A percentile compares a stretch with the other conserved stretches of the same genome.
These are phyloP conservation scores for Termitomyces sp. DNA, from an alignment of 768 basidiomycete species.

Conservation along the genomic window DNA sequence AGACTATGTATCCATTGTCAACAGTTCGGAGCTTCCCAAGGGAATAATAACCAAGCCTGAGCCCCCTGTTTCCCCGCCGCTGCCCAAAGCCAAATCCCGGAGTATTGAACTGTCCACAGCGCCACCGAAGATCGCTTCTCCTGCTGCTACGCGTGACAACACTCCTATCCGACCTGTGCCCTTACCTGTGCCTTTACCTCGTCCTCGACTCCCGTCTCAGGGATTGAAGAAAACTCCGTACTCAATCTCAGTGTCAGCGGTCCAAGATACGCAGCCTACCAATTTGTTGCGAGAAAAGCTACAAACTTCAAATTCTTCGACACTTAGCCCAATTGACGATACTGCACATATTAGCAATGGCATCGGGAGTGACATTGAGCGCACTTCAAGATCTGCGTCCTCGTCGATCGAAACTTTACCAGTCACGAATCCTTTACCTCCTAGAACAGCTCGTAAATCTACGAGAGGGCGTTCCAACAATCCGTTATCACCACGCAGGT, in stretches of 20 bases:
- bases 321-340: background rate
- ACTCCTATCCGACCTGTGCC: conserved; percentile 3
- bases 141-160: background rate
- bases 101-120: background rate
- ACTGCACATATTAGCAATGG: background rate
- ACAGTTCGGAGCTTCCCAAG: background rate
- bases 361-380: background rate
- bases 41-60: background rate
- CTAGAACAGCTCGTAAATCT: conserved; percentile 10
- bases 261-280: background rate
- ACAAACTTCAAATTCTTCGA: background rate
- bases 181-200: conserved; percentile 10
- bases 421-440: background rate
- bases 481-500: background rate
- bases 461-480: background rate
- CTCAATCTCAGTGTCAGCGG: background rate
- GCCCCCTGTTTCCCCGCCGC: background rate
- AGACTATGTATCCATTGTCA: background rate
- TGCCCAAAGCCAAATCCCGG: background rate
- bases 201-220: background rate
- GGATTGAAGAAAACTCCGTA: background rate
- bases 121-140: background rate
- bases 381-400: background rate
- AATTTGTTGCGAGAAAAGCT: background rate
- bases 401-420: background rate